Evolutionary conservation across 106 monocot species (phyloP), one percentile per base, ranked within the genome.

Genomic region (Dendrobium catenatum): DNA sequence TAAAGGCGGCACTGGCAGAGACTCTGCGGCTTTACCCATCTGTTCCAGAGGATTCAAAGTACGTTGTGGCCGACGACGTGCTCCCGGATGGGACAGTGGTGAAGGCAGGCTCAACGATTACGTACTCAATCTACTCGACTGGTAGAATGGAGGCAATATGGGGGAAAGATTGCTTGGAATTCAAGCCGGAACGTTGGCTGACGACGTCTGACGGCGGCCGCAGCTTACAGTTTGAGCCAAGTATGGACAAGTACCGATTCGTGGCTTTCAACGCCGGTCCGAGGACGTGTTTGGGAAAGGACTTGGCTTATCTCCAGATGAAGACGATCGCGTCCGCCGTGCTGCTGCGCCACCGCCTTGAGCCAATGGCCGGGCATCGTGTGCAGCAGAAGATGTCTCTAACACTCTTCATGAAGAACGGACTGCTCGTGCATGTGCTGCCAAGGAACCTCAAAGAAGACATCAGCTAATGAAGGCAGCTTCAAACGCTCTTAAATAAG

Each of bases 371-470:
- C 0, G 95, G 91, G 3, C 91, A 95, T 78, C 76, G 55, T 6
- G 93, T 95, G 67, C 86, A 93, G 86, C 95, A 95, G 85, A 95
- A 93, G 81, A 95, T 95, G 89, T 95, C 95, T 10, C 91, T 95
- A 10, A 95, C 95, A 8, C 89, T 95, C 18, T 95, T 95, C 88
- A 95, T 95, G 95, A 91, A 93, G 87, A 83, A 95, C 46, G 95
- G 95, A 0, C 86, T 95, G 15, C 80, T 76, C 29, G 91, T 95
- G 5, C 77, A 87, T 37, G 92, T 92, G 75, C 78, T 81, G 51
- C 84, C 78, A 0, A 83, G 95, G 48, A 72, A 87, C 56, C 84
- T 88, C 19, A 41, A 42, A 8, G 27, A 31, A 5, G 72, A 72
- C 16, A 37, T 72, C 37, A 4, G 27, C 72, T 15, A 33, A 8